Base-by-base conservation (phyloP, 768 basidiomycete genomes). In the Fistulinella prunicolor region DNA sequence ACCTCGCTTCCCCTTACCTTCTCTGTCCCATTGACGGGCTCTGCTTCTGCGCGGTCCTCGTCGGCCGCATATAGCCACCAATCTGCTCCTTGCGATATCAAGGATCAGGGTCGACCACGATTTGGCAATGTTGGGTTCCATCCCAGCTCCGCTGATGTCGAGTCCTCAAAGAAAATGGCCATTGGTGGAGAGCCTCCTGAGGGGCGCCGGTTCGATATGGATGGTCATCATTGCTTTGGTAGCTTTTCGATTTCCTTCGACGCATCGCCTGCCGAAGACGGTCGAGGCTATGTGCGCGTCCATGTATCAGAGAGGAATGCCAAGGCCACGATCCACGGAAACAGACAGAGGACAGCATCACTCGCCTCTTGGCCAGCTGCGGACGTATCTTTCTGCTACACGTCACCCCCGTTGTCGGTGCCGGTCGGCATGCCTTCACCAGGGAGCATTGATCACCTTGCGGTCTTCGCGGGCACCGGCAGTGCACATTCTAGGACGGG, bases 231-330 rank as follows among this genome's bases (percentile, higher is more conserved):
- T 22, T 74, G 70, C 35, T 73, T 85, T 36, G 77, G 76, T 46
- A 80, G 77, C 36, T 69, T 89, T 44, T 79, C 85, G 55, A 82
- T 90, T 62, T 85, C 85, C 35, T 86, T 90, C 57, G 87, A 89
- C 55, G 70, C 84, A 38, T 75, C 73, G 35, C 72, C 82, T 26
- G 73, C 75, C 41, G 77, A 83, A 54, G 79, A 85, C 59, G 83
- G 86, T 49, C 85, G 80, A 68, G 83, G 87, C 56, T 82, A 82
- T 44, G 85, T 88, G 35, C 77, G 82, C 54, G 86, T 88, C 54
- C 83, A 87, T 57, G 79, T 82, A 37, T 72, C 79, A 7, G 71
- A 80, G 22, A 62, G 70, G 14, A 73, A 66, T 19, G 0, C 38
- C 22, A 51, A 50, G 22, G 13, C 40, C n/a, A 19, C 53, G 23